A percentile compares a stretch with the other conserved stretches of the same genome.
phyloP scores from a whole-genome alignment of 495 filamentous ascomycete species.

The Hypoxylon perforatum region DNA sequence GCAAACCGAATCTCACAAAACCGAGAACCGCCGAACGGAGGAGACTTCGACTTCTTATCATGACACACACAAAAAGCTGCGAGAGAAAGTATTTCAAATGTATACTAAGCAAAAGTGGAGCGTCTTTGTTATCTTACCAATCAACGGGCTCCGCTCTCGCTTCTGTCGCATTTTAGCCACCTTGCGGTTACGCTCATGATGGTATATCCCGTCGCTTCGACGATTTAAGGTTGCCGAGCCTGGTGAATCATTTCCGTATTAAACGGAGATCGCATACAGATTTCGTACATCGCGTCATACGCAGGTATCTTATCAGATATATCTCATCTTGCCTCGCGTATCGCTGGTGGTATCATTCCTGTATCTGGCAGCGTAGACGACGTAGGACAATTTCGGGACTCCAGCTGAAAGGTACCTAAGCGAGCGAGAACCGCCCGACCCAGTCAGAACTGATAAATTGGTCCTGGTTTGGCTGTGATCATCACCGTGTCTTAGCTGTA shows the following conservation, averaged over 20 bases:
- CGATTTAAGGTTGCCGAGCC: not conserved
- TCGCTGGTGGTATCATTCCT: not conserved
- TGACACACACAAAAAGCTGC: not conserved
- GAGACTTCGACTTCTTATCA: conserved; percentile 30
- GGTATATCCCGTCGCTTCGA: not conserved
- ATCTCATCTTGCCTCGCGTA: not conserved
- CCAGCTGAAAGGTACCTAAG: no score
- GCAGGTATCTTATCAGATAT: not conserved
- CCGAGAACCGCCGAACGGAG: conserved; percentile 9
- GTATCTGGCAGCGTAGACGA: no score
- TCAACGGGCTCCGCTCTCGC: conserved; percentile 13
- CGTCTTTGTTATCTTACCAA: conserved; percentile 32
- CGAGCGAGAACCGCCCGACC: not conserved
- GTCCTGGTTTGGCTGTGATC: not conserved
- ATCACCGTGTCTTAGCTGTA: not conserved
- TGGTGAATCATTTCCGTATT: conserved; percentile 21
- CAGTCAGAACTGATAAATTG: not conserved
- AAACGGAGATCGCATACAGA: conserved; percentile 18
- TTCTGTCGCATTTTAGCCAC: conserved; percentile 27
- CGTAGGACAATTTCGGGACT: no score
- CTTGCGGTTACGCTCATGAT: conserved; percentile 9
- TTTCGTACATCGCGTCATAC: not conserved
- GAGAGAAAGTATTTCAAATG: conserved; percentile 32
- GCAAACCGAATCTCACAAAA: conserved; percentile 7
- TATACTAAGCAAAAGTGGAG: conserved; percentile 39